Conservation (phyloP, 768 basidiomycete species). For the Candolleomyces efflorescens region DNA sequence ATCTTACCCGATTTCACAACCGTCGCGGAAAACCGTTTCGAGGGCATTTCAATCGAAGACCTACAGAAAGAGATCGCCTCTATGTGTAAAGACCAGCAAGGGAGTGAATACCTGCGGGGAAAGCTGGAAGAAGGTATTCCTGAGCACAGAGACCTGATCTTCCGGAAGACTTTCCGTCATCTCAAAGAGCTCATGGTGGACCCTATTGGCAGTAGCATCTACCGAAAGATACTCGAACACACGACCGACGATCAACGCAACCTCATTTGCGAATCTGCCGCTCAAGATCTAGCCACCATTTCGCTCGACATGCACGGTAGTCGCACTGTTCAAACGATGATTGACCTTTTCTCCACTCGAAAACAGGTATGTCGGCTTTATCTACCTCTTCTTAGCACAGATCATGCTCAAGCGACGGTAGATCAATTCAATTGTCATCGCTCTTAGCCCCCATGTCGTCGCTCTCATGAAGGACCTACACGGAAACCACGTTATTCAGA, state of each 20-base stretch:
- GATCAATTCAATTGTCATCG: slow-evolving; percentile 96
- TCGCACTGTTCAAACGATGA: slow-evolving; percentile 99
- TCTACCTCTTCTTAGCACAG: slow-evolving; percentile 28
- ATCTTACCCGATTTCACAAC: slow-evolving; percentile 10
- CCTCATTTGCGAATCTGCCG: slow-evolving; percentile 95
- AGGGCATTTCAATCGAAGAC: slow-evolving; percentile 93
- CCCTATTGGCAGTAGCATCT: slow-evolving; percentile 98
- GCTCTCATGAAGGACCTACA: slow-evolving; percentile 99
- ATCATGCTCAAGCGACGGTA: slow-evolving; percentile 73
- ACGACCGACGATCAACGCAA: slow-evolving; percentile 97
- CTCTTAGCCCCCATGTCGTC: slow-evolving; percentile 95
- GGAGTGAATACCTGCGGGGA: slow-evolving; percentile 97
- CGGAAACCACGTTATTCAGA: slow-evolving; percentile 97
- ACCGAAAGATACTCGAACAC: slow-evolving; percentile 95
- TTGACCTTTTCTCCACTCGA: slow-evolving; percentile 94
- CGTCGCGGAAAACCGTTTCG: slow-evolving; percentile 85
- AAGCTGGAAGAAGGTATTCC: slow-evolving; percentile 95
- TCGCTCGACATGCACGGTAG: slow-evolving; percentile 99
- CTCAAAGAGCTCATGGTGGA: slow-evolving; percentile 99
- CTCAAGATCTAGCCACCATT: slow-evolving; percentile 95
- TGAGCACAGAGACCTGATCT: slow-evolving; percentile 99
- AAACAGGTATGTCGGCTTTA: slow-evolving; percentile 68
- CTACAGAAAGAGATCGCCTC: slow-evolving; percentile 90
- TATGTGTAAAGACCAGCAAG: slow-evolving; percentile 98
- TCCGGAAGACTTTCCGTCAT: slow-evolving; percentile 95